Conservation (phyloP, 2,329 filamentous ascomycete genomes). For the Biscogniauxia mediterranea region DNA sequence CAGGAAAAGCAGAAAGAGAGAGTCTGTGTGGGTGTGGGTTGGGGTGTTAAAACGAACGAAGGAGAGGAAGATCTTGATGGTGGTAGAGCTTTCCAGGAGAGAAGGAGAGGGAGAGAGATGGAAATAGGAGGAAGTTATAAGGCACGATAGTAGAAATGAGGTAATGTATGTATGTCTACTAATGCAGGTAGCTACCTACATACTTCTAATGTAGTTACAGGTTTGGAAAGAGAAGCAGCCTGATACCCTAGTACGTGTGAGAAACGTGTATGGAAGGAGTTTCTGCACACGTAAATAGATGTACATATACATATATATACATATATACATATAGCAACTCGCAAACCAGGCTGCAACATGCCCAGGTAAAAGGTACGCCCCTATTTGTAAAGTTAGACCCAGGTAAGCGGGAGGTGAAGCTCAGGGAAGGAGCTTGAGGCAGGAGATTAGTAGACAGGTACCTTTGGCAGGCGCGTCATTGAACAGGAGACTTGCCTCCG, state of each 20-base stretch:
- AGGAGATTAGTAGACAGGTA: neutral
- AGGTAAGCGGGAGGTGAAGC: neutral
- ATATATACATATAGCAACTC: neutral
- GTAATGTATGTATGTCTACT: neutral
- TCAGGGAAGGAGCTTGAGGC: neutral
- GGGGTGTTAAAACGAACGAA: neutral
- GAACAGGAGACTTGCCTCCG: neutral
- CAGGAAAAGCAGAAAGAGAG: neutral
- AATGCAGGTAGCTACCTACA: too few species aligned
- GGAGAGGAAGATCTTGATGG: neutral
- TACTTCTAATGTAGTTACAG: neutral
- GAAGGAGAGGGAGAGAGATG: neutral
- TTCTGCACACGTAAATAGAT: neutral
- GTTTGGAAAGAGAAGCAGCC: neutral
- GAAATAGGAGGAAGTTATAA: neutral
- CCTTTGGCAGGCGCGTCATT: neutral
- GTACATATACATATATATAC: neutral
- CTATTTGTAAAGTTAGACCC: neutral
- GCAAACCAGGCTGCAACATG: neutral
- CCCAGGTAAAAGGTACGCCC: too few species aligned
- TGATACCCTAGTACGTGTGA: neutral
- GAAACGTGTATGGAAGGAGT: neutral
- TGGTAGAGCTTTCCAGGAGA: neutral
- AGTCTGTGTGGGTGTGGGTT: neutral
- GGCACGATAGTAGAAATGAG: neutral